A percentile compares a stretch with the other conserved stretches of the same genome.
Conservation (phyloP, 805 yeast genomes). For the Yarrowia sp. region DNA sequence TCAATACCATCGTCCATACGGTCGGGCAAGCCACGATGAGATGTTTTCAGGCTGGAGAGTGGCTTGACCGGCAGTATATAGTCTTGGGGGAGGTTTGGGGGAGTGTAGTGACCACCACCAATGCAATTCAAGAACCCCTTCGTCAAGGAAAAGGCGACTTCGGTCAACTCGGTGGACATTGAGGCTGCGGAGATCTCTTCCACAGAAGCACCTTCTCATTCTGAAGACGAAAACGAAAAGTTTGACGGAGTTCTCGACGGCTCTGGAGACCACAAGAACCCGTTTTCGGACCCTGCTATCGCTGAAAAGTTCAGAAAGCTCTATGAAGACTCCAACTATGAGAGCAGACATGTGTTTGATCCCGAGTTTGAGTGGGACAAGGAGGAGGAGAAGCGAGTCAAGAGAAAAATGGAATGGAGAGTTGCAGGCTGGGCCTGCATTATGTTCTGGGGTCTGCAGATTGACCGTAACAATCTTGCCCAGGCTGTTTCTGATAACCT, state of each 20-base stretch:
- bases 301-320: conserved; percentile 56
- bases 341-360: conserved; percentile 64
- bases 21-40: conserved; percentile 14
- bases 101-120: not conserved
- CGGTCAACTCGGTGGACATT: not conserved
- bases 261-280: conserved; percentile 43
- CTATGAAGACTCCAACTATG: conserved; percentile 61
- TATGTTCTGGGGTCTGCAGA: conserved; percentile 64
- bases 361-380: conserved; percentile 63
- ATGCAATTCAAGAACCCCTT: conserved; percentile 9
- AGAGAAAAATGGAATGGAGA: conserved; percentile 61
- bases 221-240: not conserved
- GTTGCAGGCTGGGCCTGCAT: conserved; percentile 66
- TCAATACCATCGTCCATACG: not conserved
- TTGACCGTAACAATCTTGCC: conserved; percentile 63
- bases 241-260: conserved; percentile 10
- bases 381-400: conserved; percentile 58
- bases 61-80: conserved; percentile 11
- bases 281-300: conserved; percentile 55
- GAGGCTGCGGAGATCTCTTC: conserved; percentile 15
- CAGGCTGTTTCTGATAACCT: conserved; percentile 67
- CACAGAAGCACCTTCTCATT: not conserved
- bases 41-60: conserved; percentile 6
- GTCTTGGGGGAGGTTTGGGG: not conserved
- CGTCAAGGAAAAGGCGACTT: conserved; percentile 3